These are phyloP conservation scores for Brassica hybrid DNA, from an alignment of 441 rosid species.

Conservation along the genomic window DNA sequence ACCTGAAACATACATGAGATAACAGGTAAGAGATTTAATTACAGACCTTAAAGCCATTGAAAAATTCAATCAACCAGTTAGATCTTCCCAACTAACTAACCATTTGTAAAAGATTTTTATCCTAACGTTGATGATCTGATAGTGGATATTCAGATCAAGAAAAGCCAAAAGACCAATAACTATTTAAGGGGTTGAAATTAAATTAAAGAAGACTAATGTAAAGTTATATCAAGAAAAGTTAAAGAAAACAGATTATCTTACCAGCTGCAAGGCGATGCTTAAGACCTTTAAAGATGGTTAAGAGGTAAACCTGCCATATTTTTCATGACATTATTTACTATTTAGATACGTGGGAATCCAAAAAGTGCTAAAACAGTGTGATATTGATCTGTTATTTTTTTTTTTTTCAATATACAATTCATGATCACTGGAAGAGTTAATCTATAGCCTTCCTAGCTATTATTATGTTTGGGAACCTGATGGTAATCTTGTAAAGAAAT, in stretches of 20 bases:
- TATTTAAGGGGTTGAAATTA: no score
- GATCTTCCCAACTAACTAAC: constrained; percentile 9
- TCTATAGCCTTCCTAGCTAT: constrained; percentile 6
- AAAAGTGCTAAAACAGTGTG: neutral
- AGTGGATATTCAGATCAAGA: no score
- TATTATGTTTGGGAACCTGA: neutral
- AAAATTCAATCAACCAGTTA: constrained; percentile 5
- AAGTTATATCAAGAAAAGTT: constrained; percentile 4
- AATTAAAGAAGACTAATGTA: neutral
- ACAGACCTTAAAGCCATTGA: constrained; percentile 1
- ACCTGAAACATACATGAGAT: constrained; percentile 68
- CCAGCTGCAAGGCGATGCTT: constrained; percentile 98
- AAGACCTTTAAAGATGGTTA: constrained; percentile 85
- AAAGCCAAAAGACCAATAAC: no score
- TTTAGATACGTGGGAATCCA: constrained; percentile 11
- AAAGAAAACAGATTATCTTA: constrained; percentile 42
- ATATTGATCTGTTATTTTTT: neutral
- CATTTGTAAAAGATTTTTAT: neutral
- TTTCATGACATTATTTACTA: neutral
- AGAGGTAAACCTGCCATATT: constrained; percentile 72
- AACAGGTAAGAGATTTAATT: constrained; percentile 14
- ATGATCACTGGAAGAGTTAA: neutral
- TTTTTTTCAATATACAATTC: neutral
- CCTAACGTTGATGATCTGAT: no score
- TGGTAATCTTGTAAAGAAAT: constrained; percentile 12